Evolutionary conservation across 2,329 filamentous ascomycete genomes (phyloP), one percentile per base, ranked within the genome.

Genomic region (Pseudogymnoascus sp.): DNA sequence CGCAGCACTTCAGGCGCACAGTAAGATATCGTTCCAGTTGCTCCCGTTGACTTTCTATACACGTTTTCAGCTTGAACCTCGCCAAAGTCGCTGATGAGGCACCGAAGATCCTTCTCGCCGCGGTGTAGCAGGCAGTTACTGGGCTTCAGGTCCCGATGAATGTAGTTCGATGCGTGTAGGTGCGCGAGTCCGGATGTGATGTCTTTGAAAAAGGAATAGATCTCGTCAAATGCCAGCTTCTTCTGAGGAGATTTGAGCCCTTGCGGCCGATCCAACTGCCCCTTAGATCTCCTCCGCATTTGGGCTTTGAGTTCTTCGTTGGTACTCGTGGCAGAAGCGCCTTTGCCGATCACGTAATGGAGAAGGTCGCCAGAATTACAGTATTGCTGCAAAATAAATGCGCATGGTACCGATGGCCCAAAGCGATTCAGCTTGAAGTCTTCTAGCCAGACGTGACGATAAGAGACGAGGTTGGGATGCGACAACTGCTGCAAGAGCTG

Each of bases 331-430:
- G 84, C 80, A 58, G 83, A 81, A 0, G 84, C 79, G 22, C 77
- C 76, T 5, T 86, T 82, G 6, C 88, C 86, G n/a, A 92, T 78
- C 14, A 99, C 85, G 71, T 96, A 95, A 65, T 88, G 86, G 62
- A 96, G 87, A 16, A 99, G 79, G 70, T 99, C 94, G 14, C 94
- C 94, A 1, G 87, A 82, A 71, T 99, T 97, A 76, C 95, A 99
- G 69, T 96, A 99, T 70, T 99, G 92, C 71, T 99, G 94, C 6
- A 99, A 80, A 62, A 99, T 99, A 72, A 96, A 99, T 4, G 93
- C 91, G 69, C 93, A 97, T 9, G 91, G 91, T 1, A 99, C 91
- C 60, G 85, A 91, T 0, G 95, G 94, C 0, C 91, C 89, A 72
- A 99, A 99, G 1, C 84, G 87, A 64, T 83, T 93, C 59, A 96